These are phyloP conservation scores for Castanea mollissima DNA, from an alignment of 306 rosid species.

Conservation along the genomic window DNA sequence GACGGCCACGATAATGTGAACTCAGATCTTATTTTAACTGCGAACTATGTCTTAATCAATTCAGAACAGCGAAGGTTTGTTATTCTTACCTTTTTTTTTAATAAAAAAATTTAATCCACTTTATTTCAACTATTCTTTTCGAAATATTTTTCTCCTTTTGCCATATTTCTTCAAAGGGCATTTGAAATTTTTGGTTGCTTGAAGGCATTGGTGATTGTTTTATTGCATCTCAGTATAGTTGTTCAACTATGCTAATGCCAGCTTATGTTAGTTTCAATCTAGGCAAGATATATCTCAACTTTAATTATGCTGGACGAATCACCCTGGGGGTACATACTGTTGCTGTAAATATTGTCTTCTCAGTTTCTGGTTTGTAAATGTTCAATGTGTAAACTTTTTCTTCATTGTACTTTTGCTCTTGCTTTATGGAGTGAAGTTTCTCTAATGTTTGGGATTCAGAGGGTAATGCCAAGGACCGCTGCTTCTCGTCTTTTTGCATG, in stretches of 20 bases:
- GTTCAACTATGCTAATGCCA: not conserved
- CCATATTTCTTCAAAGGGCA: not conserved
- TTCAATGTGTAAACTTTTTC: not conserved
- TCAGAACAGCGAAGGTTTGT: constrained; percentile 76
- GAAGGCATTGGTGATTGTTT: not conserved
- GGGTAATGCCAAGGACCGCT: no score
- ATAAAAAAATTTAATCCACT: not conserved
- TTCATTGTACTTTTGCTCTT: no score
- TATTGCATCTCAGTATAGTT: not conserved
- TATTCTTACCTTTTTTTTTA: constrained; percentile 10
- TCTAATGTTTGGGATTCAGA: no score
- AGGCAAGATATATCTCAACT: not conserved
- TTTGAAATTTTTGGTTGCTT: not conserved
- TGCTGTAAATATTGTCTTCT: not conserved
- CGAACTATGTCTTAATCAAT: constrained; percentile 72
- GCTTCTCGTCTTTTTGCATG: no score
- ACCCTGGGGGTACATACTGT: not conserved
- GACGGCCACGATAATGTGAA: constrained; percentile 91
- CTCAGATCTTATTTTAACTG: constrained; percentile 89
- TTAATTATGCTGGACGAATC: not conserved
- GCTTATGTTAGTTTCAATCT: not conserved
- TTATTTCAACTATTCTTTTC: not conserved
- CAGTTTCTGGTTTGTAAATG: not conserved
- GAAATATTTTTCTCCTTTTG: not conserved
- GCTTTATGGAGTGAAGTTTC: no score